These are phyloP conservation scores for Trichoderma pleuroti DNA, from an alignment of 2,329 filamentous ascomycete species.

Conservation along the genomic window DNA sequence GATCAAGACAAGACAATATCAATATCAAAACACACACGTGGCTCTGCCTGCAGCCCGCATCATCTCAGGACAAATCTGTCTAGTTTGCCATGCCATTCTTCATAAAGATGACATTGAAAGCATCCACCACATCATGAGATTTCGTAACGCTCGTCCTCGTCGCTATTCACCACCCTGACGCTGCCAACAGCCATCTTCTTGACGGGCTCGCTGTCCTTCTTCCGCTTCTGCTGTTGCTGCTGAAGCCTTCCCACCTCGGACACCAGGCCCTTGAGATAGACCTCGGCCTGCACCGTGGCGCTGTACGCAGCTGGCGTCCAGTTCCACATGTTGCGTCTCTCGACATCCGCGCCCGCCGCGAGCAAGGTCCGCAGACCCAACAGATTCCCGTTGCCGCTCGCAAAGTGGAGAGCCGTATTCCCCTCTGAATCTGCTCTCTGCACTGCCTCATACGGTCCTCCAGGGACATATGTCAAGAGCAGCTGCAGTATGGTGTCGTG, in stretches of 20 bases:
- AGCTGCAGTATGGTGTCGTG: conserved; percentile 65
- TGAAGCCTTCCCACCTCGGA: conserved; percentile 63
- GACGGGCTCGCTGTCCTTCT: conserved; percentile 40
- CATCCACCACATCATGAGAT: background rate
- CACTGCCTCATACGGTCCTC: conserved; percentile 52
- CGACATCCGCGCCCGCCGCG: conserved; percentile 71
- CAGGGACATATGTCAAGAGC: conserved; percentile 57
- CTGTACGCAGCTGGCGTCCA: conserved; percentile 85
- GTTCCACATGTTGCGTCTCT: conserved; percentile 68
- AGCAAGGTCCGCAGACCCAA: conserved; percentile 73
- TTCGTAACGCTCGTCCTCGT: conserved; percentile 31
- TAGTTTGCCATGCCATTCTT: background rate
- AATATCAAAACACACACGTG: background rate
- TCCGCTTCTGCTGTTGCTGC: conserved; percentile 30
- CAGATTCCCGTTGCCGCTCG: conserved; percentile 75
- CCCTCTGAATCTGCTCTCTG: conserved; percentile 63
- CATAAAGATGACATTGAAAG: background rate
- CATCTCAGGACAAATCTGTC: background rate
- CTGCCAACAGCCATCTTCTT: conserved; percentile 37
- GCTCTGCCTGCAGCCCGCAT: background rate
- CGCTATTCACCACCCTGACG: conserved; percentile 44
- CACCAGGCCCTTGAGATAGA: conserved; percentile 76
- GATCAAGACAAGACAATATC: background rate
- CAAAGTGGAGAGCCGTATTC: conserved; percentile 87
- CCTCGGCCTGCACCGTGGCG: conserved; percentile 76